Percentiles rank a stretch among this genome's conserved stretches.
phyloP scores from a whole-genome alignment of 2,329 filamentous ascomycete genomes.

The Hymenoscyphus fraxineus region DNA sequence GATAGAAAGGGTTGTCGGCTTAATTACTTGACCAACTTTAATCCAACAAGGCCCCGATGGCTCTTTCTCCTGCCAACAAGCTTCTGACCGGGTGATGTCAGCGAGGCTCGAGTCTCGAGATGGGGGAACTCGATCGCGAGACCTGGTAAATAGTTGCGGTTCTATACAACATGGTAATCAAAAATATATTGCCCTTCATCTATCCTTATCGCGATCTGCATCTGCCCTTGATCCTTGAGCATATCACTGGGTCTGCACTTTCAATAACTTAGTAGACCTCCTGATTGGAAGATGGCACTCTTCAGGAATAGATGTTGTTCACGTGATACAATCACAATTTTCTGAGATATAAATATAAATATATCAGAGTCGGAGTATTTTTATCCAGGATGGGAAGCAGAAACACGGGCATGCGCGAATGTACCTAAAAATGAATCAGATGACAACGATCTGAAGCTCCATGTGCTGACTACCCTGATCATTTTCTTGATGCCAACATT shows the following conservation, averaged over 20 bases:
- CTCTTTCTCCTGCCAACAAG: background rate
- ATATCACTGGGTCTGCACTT: background rate
- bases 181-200: background rate
- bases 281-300: background rate
- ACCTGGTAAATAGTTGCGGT: background rate
- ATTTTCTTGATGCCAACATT: background rate
- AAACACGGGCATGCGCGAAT: background rate
- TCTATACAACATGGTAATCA: background rate
- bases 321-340: background rate
- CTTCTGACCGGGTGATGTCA: background rate
- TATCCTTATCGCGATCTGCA: background rate
- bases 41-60: too few relatives aligned
- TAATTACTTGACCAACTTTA: background rate
- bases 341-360: background rate
- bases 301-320: background rate
- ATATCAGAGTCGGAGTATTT: background rate
- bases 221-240: background rate
- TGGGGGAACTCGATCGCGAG: background rate
- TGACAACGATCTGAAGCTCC: background rate
- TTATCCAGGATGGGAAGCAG: background rate
- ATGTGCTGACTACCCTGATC: background rate
- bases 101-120: background rate
- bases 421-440: background rate
- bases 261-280: background rate
- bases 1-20: background rate